Base-by-base conservation (phyloP, 1,284 basidiomycete genomes). In the Thecaphora thlaspeos region DNA sequence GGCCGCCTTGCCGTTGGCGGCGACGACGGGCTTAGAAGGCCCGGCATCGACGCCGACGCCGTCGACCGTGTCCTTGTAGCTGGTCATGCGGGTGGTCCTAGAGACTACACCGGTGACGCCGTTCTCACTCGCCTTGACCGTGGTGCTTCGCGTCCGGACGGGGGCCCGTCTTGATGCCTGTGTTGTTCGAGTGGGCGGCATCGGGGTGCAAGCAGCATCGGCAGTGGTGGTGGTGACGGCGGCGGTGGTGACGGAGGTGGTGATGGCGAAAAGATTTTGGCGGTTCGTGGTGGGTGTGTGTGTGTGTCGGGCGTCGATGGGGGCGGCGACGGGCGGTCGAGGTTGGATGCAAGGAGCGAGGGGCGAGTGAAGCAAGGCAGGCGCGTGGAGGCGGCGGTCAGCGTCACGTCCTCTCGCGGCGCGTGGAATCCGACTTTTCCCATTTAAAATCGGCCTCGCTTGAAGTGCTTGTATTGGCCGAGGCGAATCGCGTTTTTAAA, bases 141-240 rank as follows among this genome's bases (percentile, higher is more conserved):
- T 54, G 41, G 57, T 61, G 55, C 58, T 65, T 26, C 62, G 57
- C 42, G 62, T 65, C 46, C 62, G 57, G 46, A 61, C 48, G 39
- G 62, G 62, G 51, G 61, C 60, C 45, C 62, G 50, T 42, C 62
- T 57, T 24, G 57, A 61, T 53, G 62, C 54, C 62, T 65, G 43
- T 41, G 9, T 28, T 11, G 26, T 28, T n/a, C 28, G 15, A 32
- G 34, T 8, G 17, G 23, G 11, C 5, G 26, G 26, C 26, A 28
- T 28, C 26, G 26, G 7, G 26, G 26, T 28, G 26, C 11, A 11
- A 7, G 7, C 26, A 11, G 26, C n/a, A n/a, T n/a, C 11, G 5
- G 26, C 26, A 28, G 26, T 28, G 26, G 26, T 28, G 26, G 26
- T 11, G 11, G 26, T 28, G 26, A 11, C 26, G 11, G 26, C 26